Evolutionary conservation across 768 basidiomycete species (phyloP).

Genomic region (Tricholoma bakamatsutake): DNA sequence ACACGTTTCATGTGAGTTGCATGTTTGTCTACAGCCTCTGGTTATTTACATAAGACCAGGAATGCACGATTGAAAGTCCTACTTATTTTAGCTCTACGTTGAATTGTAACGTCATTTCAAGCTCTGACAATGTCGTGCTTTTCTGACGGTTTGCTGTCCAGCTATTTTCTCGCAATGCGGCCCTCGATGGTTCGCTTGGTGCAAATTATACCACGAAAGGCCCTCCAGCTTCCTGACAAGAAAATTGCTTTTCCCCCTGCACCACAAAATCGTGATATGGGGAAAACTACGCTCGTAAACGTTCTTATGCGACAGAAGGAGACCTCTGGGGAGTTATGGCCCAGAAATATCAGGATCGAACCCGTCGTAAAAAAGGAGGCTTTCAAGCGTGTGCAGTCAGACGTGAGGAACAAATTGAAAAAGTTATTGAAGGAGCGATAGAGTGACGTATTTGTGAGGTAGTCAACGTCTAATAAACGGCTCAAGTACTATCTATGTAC

Average conservation of each 20-base stretch:
- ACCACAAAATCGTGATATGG: conserved; percentile 29
- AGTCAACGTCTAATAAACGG: too few species aligned
- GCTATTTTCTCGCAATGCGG: conserved; percentile 23
- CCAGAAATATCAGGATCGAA: conserved; percentile 41
- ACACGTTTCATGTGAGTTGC: conserved; percentile 11
- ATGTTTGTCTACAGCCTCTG: too few species aligned
- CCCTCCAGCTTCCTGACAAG: conserved; percentile 22
- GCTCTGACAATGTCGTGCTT: not conserved
- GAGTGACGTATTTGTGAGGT: not conserved
- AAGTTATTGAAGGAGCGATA: conserved; percentile 38
- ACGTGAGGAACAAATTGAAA: conserved; percentile 32
- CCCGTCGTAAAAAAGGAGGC: conserved; percentile 35
- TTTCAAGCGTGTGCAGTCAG: conserved; percentile 32
- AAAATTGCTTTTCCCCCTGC: conserved; percentile 28
- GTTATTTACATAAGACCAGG: not conserved
- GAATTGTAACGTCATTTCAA: not conserved
- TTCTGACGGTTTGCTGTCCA: not conserved
- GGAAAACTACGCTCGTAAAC: conserved; percentile 30
- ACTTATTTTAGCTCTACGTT: too few species aligned
- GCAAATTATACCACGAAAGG: conserved; percentile 30
- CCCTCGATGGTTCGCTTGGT: conserved; percentile 29
- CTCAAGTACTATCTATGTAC: too few species aligned
- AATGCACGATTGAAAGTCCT: not conserved
- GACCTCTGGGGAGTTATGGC: conserved; percentile 32
- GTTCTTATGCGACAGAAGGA: conserved; percentile 29